Evolutionary conservation across 495 filamentous ascomycete genomes (phyloP).

Genomic region (Chlorociboria aeruginascens): DNA sequence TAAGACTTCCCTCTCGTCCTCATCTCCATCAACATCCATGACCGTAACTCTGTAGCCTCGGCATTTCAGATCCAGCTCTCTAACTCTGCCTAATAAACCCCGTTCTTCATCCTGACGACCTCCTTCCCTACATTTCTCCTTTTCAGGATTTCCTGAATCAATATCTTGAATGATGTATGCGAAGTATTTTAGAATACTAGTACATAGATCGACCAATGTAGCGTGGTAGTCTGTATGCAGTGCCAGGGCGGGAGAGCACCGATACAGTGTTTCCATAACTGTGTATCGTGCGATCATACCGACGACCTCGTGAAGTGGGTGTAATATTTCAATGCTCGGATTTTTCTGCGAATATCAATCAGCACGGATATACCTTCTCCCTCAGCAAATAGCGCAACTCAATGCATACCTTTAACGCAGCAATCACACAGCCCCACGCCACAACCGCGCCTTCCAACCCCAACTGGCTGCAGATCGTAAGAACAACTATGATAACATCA

Average conservation of each 20-base stretch:
- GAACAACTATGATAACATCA: no score
- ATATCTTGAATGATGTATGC: background rate
- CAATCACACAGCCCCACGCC: background rate
- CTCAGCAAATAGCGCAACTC: background rate
- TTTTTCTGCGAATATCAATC: background rate
- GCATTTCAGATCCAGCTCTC: no score
- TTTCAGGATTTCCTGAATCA: background rate
- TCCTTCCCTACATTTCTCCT: no score
- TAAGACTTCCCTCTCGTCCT: no score
- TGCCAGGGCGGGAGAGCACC: slow-evolving; percentile 1
- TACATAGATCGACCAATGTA: slow-evolving; percentile 1
- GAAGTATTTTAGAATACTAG: slow-evolving; percentile 4
- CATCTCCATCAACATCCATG: no score
- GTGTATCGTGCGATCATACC: slow-evolving; percentile 9
- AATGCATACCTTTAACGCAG: background rate
- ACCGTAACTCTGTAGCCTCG: no score
- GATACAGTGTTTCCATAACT: slow-evolving; percentile 15
- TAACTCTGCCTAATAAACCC: no score
- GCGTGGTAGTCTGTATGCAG: slow-evolving; percentile 6
- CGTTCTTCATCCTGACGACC: no score
- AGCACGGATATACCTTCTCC: background rate
- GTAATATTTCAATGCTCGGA: background rate
- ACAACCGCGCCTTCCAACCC: background rate
- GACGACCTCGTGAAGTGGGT: slow-evolving; percentile 1
- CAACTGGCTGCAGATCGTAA: no score